Base-by-base conservation (phyloP, 139 green algal genomes). In the Spirogloea muscicola region DNA sequence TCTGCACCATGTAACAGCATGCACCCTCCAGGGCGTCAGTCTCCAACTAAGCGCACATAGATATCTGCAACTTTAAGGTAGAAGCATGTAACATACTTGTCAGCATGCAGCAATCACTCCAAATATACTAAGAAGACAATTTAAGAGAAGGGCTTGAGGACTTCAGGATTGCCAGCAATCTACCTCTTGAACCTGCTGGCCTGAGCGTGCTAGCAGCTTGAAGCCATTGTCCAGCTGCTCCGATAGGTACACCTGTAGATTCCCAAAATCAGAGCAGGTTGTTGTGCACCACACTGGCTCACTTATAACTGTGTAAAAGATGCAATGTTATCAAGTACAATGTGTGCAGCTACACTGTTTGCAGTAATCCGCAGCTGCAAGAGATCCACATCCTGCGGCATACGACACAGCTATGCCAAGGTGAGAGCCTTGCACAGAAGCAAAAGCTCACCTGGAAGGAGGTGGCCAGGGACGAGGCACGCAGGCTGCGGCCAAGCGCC, bases 361-460 rank as follows among this genome's bases (percentile, higher is more conserved):
- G n/a, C n/a, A n/a, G n/a, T 21, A 55, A 21, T 21, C 46, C 21
- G 46, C 46, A 21, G 21, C 21, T 55, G 46, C 46, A 31, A 21
- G 46, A 55, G 46, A 55, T 21, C n/a, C n/a, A 21, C 21, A 21
- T 21, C 46, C 21, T 31, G 21, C 46, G 46, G 21, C 46, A 21
- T 55, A 55, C 46, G 21, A 31, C 21, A 21, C 46, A 21, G 21
- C 46, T 21, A 31, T 31, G 21, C 21, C 21, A 21, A 55, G 46
- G 46, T 21, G 46, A 21, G 21, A 55, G 46, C 21, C 46, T 21
- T 16, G 13, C 29, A 64, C 55, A 36, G n/a, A n/a, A n/a, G n/a
- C n/a, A n/a, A n/a, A n/a, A n/a, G n/a, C n/a, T n/a, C 29, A 64
- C 55, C 55, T 64, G 55, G 55, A 64, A 64, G 55, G 55, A 10